Percentiles rank a stretch among this genome's conserved stretches.
These are phyloP conservation scores for Nicotiana tomentosiformis DNA, from an alignment of 257 asterid species.

Conservation along the genomic window DNA sequence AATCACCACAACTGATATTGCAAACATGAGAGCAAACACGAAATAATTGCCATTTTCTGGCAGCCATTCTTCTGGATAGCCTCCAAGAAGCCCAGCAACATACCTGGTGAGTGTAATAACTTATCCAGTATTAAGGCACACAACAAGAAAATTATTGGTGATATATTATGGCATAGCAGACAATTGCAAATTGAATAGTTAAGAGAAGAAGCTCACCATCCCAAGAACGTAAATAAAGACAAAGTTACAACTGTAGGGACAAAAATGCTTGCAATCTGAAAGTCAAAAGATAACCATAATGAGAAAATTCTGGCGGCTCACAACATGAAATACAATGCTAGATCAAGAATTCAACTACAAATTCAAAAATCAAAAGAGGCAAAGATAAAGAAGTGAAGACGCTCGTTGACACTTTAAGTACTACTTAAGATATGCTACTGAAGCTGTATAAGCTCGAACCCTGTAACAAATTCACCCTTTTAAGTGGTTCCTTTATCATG, in stretches of 20 bases:
- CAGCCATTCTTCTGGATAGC: constrained; percentile 77
- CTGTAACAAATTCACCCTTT: too few species aligned
- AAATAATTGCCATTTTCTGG: constrained; percentile 77
- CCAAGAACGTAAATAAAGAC: constrained; percentile 71
- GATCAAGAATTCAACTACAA: background rate
- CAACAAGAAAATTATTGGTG: background rate
- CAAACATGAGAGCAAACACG: constrained; percentile 93
- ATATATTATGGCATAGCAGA: too few species aligned
- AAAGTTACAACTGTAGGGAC: constrained; percentile 72
- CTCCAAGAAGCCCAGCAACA: constrained; percentile 74
- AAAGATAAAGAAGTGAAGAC: background rate
- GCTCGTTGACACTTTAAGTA: too few species aligned
- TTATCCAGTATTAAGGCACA: too few species aligned
- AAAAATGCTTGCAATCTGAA: constrained; percentile 88
- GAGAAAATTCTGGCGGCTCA: constrained; percentile 8
- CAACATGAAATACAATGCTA: background rate
- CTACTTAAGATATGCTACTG: too few species aligned
- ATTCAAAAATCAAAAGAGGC: background rate
- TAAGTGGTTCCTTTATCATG: too few species aligned
- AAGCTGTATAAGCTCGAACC: too few species aligned
- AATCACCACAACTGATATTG: constrained; percentile 89
- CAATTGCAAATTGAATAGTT: too few species aligned
- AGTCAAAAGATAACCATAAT: constrained; percentile 22
- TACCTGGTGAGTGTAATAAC: constrained; percentile 39
- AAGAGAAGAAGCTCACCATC: constrained; percentile 55